Evolutionary conservation across 2,329 filamentous ascomycete species (phyloP), one percentile per base, ranked within the genome.

Genomic region (Pseudodiploospora longispora): DNA sequence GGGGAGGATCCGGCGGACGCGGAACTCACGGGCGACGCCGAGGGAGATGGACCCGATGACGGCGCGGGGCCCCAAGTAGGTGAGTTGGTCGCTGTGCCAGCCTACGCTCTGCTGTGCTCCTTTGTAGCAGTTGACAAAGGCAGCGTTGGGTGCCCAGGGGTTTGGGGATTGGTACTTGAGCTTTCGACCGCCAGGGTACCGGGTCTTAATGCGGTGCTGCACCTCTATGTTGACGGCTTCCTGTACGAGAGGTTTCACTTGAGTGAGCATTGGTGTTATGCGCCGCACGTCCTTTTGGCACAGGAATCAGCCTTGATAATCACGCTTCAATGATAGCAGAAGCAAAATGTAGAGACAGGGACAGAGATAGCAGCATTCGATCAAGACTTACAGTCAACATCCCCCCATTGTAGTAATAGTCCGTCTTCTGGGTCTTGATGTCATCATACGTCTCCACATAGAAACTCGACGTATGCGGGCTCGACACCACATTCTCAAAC

Each of bases 51-150:
- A 94, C 1, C 90, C 93, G 47, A 97, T 97, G 27, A 95, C 75
- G 6, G 91, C 80, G 6, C 85, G 81, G 0, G 93, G 93, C 0
- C 93, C 93, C 1, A 97, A 76, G 58, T 97, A 97, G 0, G 91
- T 96, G 10, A 96, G 72, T 55, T 95, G 87, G 59, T 98, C 93
- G 32, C 85, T 82, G 64, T 98, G 93, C 65, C 87, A 97, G 30
- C 93, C 93, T 1, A 97, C 90, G 48, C 75, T 87, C 66, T 97
- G 80, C 8, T 80, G 72, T 0, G 80, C 83, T 0, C 90, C 90
- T 54, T 83, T 72, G 62, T 98, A 98, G 68, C 88, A 95, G 62
- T 98, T 98, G 10, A 95, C 90, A 57, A 96, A 91, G 0, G 90
- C 88, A 0, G 88, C 87, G 58, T 97, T 97, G 7, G 91, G 87